Evolutionary conservation across 768 basidiomycete species (phyloP), one percentile per base, ranked within the genome.

Genomic region (Rhizopogon vesiculosus): DNA sequence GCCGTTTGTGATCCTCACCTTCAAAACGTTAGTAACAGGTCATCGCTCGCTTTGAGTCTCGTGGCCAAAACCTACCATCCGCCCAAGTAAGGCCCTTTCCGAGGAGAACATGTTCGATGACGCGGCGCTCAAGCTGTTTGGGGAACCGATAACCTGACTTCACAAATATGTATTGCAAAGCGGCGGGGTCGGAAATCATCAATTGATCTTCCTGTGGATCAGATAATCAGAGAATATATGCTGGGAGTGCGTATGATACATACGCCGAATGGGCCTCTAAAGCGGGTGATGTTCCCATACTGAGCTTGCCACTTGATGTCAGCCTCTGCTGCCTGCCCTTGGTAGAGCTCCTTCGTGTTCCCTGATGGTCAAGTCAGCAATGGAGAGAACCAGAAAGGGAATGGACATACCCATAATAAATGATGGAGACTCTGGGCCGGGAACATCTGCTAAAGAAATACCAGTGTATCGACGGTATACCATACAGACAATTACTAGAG

Each of bases 1-100:
- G 81, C 43, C 83, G 74, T 62, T 70, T 80, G 57, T 84, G 83
- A 35, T 69, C 74, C n/a, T 74, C 68, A 2, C 75, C 69, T 69
- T 45, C 5, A 13, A 43, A 52, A 41, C 7, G 7, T 41, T 6
- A 31, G 29, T 4, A 18, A 15, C 19, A 48, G 13, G 35, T 9
- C 31, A 48, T 35, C 19, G 4, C 7, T 15, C 22, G 40, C 39
- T 49, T 22, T 12, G 10, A 45, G 38, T 44, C 18, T 16, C 72
- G 25, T 25, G 25, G 73, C 2, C 9, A 35, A 41, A 10, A 55
- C 65, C 22, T 51, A 78, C 77, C 77, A 3, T 76, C 71, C 4
- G 77, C 74, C 72, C 73, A 78, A 6, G 62, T 19, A 22, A 80
- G 50, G 1, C 76, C 74, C 38, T 55, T 62, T 12, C 79, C 77